phyloP scores from a whole-genome alignment of 2,329 filamentous ascomycete species.

The Fusarium beomiforme region DNA sequence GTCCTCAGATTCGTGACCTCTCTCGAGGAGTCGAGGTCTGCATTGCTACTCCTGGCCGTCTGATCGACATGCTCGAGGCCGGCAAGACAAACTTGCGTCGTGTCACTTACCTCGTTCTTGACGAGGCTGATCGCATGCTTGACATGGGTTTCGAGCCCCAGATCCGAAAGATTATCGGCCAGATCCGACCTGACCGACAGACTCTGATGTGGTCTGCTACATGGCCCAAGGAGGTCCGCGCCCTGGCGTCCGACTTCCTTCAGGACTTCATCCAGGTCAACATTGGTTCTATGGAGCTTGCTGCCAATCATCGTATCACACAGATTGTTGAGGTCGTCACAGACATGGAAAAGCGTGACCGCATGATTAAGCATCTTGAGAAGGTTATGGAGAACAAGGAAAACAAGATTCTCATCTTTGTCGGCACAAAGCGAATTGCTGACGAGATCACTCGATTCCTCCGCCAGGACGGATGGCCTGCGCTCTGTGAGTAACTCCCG shows the following conservation, averaged over 20 bases:
- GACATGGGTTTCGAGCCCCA: conserved; percentile 99
- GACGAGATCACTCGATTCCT: conserved; percentile 98
- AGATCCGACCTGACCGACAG: conserved; percentile 98
- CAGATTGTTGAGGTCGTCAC: conserved; percentile 97
- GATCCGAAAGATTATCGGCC: conserved; percentile 97
- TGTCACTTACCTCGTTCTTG: conserved; percentile 97
- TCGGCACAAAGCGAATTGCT: conserved; percentile 91
- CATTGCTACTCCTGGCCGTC: conserved; percentile 96
- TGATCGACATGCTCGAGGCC: conserved; percentile 98
- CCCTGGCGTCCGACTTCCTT: conserved; percentile 89
- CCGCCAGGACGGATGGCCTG: conserved; percentile 97
- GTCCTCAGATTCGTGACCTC: conserved; percentile 94
- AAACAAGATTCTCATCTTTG: conserved; percentile 97
- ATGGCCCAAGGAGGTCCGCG: conserved; percentile 98
- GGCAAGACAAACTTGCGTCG: conserved; percentile 98
- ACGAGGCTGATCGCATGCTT: conserved; percentile 99
- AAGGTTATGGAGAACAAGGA: conserved; percentile 96
- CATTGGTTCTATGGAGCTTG: conserved; percentile 94
- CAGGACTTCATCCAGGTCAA: conserved; percentile 99
- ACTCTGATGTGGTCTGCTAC: conserved; percentile 99
- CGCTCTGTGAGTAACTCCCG: conserved; percentile 76
- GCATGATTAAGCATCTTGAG: conserved; percentile 97
- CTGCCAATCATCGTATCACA: conserved; percentile 97
- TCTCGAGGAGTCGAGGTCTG: conserved; percentile 96
- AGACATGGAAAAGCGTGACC: conserved; percentile 97